Evolutionary conservation across 2,329 filamentous ascomycete species (phyloP), one percentile per base, ranked within the genome.

Genomic region (Shiraia sp.): DNA sequence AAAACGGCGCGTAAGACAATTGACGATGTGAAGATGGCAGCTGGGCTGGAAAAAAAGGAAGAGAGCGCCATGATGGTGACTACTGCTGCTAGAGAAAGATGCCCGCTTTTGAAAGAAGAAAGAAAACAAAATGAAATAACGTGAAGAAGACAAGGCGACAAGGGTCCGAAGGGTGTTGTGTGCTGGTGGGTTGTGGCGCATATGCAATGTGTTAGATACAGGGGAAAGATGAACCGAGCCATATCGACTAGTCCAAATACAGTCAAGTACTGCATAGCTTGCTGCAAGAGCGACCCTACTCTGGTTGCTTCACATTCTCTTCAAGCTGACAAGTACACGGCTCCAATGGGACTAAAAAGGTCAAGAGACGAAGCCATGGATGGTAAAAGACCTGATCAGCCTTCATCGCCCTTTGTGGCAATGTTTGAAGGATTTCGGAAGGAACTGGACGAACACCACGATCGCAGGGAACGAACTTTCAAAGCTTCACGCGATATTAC

Each of bases 401-500:
- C 57, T 13, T 31, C 53, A 6, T 76, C 75, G 42, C 72, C 74
- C 2, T 76, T 77, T 47, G 66, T 79, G 47, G 66, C 84, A 53
- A 90, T 97, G 79, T 99, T 99, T 67, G 86, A 89, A 68, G 74
- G 69, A 6, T 96, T 97, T 68, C 86, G 91, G 36, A 79, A 86
- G 60, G 91, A 96, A 71, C 78, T 99, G 19, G 93, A 99, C 63
- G 83, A 93, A 71, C 92, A 97, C 66, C 89, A 99, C 69, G 93
- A 97, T 71, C 85, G 93, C 12, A 81, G 90, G 42, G 91, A 96
- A 73, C 82, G 87, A 38, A 83, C 96, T 55, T 88, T 95, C 63
- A 99, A 97, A 75, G 86, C 85, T 2, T 95, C 89, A 7, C 79
- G 92, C 49, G 93, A 99, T 68, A 88, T 99, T 44, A 99, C 93